Evolutionary conservation across 352 stramenopile species (phyloP).

Genomic region (Phytopythium oedochilum): DNA sequence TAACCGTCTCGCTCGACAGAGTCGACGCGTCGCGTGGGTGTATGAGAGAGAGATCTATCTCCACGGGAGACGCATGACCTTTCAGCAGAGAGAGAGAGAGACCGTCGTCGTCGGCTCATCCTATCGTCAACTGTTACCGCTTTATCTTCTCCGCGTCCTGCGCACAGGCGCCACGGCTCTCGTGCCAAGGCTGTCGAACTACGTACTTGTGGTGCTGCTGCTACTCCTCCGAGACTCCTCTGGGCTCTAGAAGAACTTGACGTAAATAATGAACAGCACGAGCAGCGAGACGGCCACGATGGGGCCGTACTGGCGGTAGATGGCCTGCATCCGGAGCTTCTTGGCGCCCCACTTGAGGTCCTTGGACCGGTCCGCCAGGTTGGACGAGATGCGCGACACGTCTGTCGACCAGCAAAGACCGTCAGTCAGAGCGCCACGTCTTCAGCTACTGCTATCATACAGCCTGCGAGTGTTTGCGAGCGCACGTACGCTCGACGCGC

Average conservation of each 20-base stretch:
- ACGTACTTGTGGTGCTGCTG: no score
- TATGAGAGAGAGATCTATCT: not conserved
- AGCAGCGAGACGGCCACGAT: constrained; percentile 80
- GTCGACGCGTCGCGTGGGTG: not conserved
- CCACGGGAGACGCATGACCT: not conserved
- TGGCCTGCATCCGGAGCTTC: constrained; percentile 88
- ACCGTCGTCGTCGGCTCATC: not conserved
- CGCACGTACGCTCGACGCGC: constrained; percentile 79
- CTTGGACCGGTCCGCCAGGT: constrained; percentile 91
- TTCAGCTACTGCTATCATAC: no score
- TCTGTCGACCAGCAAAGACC: no score
- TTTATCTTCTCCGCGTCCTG: no score
- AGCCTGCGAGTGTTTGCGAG: no score
- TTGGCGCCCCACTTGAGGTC: constrained; percentile 98
- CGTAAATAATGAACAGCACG: constrained; percentile 87
- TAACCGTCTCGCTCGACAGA: no score
- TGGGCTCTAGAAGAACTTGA: constrained; percentile 81
- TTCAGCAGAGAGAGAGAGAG: not conserved
- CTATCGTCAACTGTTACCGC: not conserved
- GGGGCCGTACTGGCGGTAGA: constrained; percentile 85
- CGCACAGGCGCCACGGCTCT: no score
- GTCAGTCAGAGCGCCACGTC: no score
- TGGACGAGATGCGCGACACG: constrained; percentile 87
- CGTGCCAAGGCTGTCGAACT: no score
- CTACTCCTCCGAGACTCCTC: no score